A percentile compares a stretch with the other conserved stretches of the same genome.
These are phyloP conservation scores for Cercospora sesami DNA, from an alignment of 2,329 filamentous ascomycete species.

Conservation along the genomic window DNA sequence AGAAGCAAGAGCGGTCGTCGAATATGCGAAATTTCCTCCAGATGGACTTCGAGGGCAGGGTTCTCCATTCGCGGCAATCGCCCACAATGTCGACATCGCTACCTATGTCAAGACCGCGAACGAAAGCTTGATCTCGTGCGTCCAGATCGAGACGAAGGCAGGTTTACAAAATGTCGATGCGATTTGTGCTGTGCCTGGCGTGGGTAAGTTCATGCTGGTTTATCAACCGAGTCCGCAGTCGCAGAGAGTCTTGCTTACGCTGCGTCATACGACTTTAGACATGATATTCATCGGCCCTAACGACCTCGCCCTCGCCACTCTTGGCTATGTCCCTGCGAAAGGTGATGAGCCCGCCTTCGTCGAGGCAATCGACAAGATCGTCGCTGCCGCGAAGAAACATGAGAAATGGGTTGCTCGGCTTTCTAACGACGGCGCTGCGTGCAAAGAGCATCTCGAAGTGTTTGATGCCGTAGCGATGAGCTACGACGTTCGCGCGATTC, in stretches of 20 bases:
- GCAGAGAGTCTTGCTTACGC: background rate
- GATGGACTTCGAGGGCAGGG: constrained; percentile 55
- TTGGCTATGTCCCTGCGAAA: constrained; percentile 47
- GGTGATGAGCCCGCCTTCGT: constrained; percentile 49
- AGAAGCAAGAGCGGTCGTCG: constrained; percentile 48
- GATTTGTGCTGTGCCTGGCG: constrained; percentile 53
- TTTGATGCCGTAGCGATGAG: constrained; percentile 51
- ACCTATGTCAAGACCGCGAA: constrained; percentile 57
- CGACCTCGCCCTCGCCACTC: constrained; percentile 57
- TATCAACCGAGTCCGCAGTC: background rate
- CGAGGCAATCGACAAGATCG: constrained; percentile 52
- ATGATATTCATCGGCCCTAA: constrained; percentile 56
- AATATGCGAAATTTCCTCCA: constrained; percentile 57
- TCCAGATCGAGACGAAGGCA: constrained; percentile 48
- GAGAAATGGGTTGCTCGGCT: constrained; percentile 65
- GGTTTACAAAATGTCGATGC: constrained; percentile 46
- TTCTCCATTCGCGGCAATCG: constrained; percentile 57
- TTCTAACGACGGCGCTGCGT: constrained; percentile 51
- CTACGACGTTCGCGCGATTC: constrained; percentile 28
- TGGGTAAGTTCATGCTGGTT: constrained; percentile 39
- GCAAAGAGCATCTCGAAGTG: constrained; percentile 51
- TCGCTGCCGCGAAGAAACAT: constrained; percentile 58
- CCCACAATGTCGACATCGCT: constrained; percentile 50
- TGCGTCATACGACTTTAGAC: constrained; percentile 1
- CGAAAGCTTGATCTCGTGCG: constrained; percentile 51